These are phyloP conservation scores for Alloascoidea hylecoeti DNA, from an alignment of 805 yeast species.

Conservation along the genomic window DNA sequence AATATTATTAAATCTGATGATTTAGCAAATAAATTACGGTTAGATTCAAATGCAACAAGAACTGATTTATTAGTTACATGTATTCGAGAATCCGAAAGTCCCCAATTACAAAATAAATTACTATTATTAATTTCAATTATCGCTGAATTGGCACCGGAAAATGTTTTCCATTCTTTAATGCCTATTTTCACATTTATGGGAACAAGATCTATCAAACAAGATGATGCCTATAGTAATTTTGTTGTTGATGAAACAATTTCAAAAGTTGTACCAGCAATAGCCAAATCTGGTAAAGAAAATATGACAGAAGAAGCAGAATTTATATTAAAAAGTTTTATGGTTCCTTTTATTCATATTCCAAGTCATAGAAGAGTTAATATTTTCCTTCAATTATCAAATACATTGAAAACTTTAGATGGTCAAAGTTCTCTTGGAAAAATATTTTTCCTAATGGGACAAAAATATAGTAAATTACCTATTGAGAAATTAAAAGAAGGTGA, in stretches of 20 bases:
- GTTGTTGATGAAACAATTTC: conserved; percentile 87
- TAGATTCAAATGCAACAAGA: conserved; percentile 57
- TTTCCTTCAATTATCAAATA: conserved; percentile 65
- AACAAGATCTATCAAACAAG: conserved; percentile 91
- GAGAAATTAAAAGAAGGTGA: background rate
- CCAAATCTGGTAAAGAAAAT: conserved; percentile 25
- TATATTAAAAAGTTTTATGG: conserved; percentile 75
- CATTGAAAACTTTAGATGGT: conserved; percentile 67
- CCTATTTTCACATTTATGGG: conserved; percentile 99
- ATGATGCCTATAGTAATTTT: conserved; percentile 86
- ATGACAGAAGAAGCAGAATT: conserved; percentile 63
- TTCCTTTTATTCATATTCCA: conserved; percentile 92
- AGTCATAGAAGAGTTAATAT: conserved; percentile 87
- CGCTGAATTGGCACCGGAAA: conserved; percentile 82
- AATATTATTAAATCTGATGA: conserved; percentile 25
- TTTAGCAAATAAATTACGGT: too few species aligned
- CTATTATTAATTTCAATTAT: conserved; percentile 75
- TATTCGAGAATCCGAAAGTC: conserved; percentile 78
- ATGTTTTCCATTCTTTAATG: conserved; percentile 91
- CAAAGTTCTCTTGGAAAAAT: conserved; percentile 54
- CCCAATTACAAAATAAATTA: conserved; percentile 87
- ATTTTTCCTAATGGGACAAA: conserved; percentile 69
- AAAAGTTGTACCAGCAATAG: conserved; percentile 83
- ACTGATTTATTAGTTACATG: conserved; percentile 88
- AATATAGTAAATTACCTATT: conserved; percentile 34